A percentile compares a stretch with the other conserved stretches of the same genome.
These are phyloP conservation scores for Phytopythium ostracodes DNA, from an alignment of 352 stramenopile genomes.

Conservation along the genomic window DNA sequence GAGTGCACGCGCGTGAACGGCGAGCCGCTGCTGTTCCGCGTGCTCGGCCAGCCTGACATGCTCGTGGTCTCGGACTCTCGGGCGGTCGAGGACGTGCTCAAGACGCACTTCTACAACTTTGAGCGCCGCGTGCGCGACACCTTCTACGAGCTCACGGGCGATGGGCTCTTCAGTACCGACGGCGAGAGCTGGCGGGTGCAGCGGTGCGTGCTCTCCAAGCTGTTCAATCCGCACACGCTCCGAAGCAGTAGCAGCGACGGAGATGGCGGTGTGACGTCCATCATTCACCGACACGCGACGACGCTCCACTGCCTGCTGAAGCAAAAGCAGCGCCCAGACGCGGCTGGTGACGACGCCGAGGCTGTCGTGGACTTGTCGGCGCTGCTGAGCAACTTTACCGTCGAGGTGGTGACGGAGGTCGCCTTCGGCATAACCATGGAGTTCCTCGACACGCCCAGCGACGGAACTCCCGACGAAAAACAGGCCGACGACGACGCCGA, in stretches of 20 bases:
- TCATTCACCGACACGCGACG: slow-evolving; percentile 23
- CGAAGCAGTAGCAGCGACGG: slow-evolving; percentile 11
- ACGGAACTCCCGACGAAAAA: background rate
- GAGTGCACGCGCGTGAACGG: slow-evolving; percentile 1
- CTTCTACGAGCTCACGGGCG: slow-evolving; percentile 44
- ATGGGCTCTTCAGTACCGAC: slow-evolving; percentile 64
- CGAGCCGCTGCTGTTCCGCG: slow-evolving; percentile 1
- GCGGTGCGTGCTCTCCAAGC: slow-evolving; percentile 75
- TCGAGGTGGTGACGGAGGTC: slow-evolving; percentile 62
- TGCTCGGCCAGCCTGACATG: slow-evolving; percentile 10
- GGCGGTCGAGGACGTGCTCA: slow-evolving; percentile 14
- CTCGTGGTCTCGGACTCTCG: slow-evolving; percentile 9
- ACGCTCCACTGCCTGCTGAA: slow-evolving; percentile 23
- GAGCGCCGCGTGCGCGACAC: slow-evolving; percentile 11
- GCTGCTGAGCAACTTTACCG: slow-evolving; percentile 47
- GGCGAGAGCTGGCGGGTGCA: slow-evolving; percentile 51
- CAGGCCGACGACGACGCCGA: background rate
- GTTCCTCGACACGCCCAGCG: slow-evolving; percentile 10
- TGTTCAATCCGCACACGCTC: slow-evolving; percentile 55
- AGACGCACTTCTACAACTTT: slow-evolving; percentile 12
- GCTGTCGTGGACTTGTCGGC: slow-evolving; percentile 30
- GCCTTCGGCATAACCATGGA: slow-evolving; percentile 56
- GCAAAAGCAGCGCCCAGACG: background rate
- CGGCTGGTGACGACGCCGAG: background rate
- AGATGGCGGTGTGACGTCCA: slow-evolving; percentile 23